Percentiles rank a stretch among this genome's conserved stretches.
phyloP scores from a whole-genome alignment of 2,329 filamentous ascomycete species.

The Monilinia laxa region DNA sequence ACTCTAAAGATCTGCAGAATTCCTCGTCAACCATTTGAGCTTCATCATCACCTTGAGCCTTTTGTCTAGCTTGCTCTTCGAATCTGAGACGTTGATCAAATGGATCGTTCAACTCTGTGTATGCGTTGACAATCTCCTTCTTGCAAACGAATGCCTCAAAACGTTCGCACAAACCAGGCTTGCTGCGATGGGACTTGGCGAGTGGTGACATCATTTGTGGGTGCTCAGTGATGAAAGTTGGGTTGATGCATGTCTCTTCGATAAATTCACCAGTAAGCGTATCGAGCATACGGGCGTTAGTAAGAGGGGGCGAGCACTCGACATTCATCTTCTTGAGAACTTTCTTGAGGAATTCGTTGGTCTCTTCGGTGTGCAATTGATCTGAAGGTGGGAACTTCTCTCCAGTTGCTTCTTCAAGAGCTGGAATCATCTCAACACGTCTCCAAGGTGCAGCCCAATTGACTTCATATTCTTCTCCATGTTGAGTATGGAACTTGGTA shows the following conservation, averaged over 20 bases:
- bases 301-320: conserved; percentile 85
- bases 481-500: conserved; percentile 83
- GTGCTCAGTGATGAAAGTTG: conserved; percentile 87
- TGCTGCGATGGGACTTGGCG: conserved; percentile 87
- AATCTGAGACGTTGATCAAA: conserved; percentile 90
- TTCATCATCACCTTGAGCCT: conserved; percentile 95
- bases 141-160: conserved; percentile 97
- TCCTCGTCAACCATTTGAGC: conserved; percentile 95
- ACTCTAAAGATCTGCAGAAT: conserved; percentile 87
- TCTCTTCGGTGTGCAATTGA: conserved; percentile 83
- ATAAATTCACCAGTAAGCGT: conserved; percentile 93
- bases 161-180: conserved; percentile 85
- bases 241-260: conserved; percentile 90
- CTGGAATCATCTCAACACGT: conserved; percentile 92
- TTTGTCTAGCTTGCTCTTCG: conserved; percentile 94
- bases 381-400: conserved; percentile 92
- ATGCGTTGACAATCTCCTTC: conserved; percentile 93
- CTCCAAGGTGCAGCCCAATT: conserved; percentile 97
- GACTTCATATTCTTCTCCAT: conserved; percentile 82
- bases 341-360: conserved; percentile 80
- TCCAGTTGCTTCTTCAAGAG: conserved; percentile 82
- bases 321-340: conserved; percentile 88
- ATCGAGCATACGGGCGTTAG: conserved; percentile 95
- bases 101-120: conserved; percentile 97
- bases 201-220: conserved; percentile 89